Evolutionary conservation across 1,284 basidiomycete genomes (phyloP), one percentile per base, ranked within the genome.

Genomic region (Tylopilus sp.): DNA sequence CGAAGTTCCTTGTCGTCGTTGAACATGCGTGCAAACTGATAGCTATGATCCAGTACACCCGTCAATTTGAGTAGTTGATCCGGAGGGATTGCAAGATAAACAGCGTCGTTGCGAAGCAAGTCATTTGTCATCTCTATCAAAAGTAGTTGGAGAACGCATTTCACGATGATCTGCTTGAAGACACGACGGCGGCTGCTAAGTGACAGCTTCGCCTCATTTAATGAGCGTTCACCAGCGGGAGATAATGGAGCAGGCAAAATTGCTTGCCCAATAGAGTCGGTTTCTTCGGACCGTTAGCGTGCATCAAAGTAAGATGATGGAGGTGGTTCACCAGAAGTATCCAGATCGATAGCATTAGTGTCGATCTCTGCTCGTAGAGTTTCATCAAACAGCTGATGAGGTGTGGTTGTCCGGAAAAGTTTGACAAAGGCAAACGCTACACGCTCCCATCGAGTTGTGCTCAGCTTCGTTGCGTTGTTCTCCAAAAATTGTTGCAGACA

Each of bases 161-260:
- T 99, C 61, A 99, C 94, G 57, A 99, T 99, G 69, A 99, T 98
- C 70, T 99, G 96, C 67, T 95, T 92, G 82, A 99, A 99, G 46
- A 93, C 85, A 31, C 90, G 82, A 19, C 93, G 85, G 49, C 97
- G 84, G 59, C 92, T 91, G 50, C 71, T 73, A 30, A 82, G 70
- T 9, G 84, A 79, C 23, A 81, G 71, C 48, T 75, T 74, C 11
- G 67, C 59, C 48, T 77, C 77, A 15, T 69, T 55, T 47, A 71
- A 74, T 11, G 70, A 71, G 52, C 72, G 74, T 44, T 84, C 84
- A 52, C 69, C 75, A 40, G 75, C 74, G 6, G 86, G 84, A 15
- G 84, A 84, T 37, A 92, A 74, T 7, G 88, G 90, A 11, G 87
- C 88, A 16, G 89, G 89, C n/a, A 91, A 64, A 50, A 92, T 84